A percentile compares a stretch with the other conserved stretches of the same genome.
These are phyloP conservation scores for Sclerotinia subarctica DNA, from an alignment of 2,329 filamentous ascomycete genomes.

Conservation along the genomic window DNA sequence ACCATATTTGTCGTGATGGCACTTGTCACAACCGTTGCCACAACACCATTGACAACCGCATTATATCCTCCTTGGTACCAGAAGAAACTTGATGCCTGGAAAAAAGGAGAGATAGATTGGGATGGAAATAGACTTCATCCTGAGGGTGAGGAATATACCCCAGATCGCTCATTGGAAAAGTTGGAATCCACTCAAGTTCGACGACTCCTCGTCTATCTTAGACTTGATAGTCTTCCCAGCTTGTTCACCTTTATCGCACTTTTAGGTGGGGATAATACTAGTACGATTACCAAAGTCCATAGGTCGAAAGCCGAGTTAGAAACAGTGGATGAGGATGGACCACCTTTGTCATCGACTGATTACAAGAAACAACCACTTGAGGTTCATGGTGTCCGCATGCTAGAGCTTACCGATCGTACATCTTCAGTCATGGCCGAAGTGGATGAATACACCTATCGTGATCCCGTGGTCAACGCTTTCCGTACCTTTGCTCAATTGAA, in stretches of 20 bases:
- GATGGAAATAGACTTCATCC: slow-evolving; percentile 53
- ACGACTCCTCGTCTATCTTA: slow-evolving; percentile 74
- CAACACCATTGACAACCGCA: slow-evolving; percentile 69
- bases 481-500: slow-evolving; percentile 81
- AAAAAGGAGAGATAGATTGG: slow-evolving; percentile 88
- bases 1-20: slow-evolving; percentile 97
- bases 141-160: slow-evolving; percentile 40
- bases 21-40: slow-evolving; percentile 77
- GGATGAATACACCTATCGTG: slow-evolving; percentile 67
- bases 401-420: slow-evolving; percentile 86
- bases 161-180: slow-evolving; percentile 45
- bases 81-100: slow-evolving; percentile 69
- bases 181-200: slow-evolving; percentile 52
- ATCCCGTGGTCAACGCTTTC: slow-evolving; percentile 90
- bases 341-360: slow-evolving; percentile 31
- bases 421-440: slow-evolving; percentile 93
- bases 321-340: slow-evolving; percentile 33
- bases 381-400: slow-evolving; percentile 73
- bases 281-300: slow-evolving; percentile 37
- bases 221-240: slow-evolving; percentile 78
- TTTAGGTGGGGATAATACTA: slow-evolving; percentile 55
- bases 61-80: slow-evolving; percentile 79
- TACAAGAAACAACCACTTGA: slow-evolving; percentile 28
- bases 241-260: slow-evolving; percentile 80
- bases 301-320: slow-evolving; percentile 36